Evolutionary conservation across 2,329 filamentous ascomycete genomes (phyloP).

Genomic region (Xylogone sp.): DNA sequence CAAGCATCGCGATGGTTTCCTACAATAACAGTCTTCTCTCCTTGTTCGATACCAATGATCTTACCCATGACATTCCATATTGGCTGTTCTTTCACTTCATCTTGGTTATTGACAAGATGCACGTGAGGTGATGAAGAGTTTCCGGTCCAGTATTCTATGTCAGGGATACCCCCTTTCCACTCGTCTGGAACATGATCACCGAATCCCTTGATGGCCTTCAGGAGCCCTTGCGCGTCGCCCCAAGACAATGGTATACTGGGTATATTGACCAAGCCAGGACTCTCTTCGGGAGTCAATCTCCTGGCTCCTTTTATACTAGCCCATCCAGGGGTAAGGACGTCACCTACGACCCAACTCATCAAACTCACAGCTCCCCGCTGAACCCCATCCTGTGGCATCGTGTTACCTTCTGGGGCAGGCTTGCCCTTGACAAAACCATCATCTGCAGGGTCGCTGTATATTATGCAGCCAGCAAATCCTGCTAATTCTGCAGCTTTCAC

Average conservation of each 20-base stretch:
- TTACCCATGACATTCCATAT: conserved; percentile 91
- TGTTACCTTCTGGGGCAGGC: conserved; percentile 72
- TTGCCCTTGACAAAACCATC: conserved; percentile 75
- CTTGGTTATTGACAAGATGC: conserved; percentile 80
- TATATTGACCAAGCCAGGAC: conserved; percentile 72
- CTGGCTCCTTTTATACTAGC: conserved; percentile 64
- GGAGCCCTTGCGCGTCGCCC: conserved; percentile 78
- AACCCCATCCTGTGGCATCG: conserved; percentile 76
- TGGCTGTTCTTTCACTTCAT: conserved; percentile 74
- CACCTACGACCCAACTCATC: conserved; percentile 79
- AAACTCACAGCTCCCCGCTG: conserved; percentile 79
- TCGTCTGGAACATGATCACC: conserved; percentile 64
- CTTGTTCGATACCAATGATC: conserved; percentile 80
- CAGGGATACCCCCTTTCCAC: conserved; percentile 76
- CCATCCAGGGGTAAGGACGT: conserved; percentile 88
- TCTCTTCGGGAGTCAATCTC: conserved; percentile 66
- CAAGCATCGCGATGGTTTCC: conserved; percentile 93
- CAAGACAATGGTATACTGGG: conserved; percentile 88
- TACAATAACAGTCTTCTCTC: conserved; percentile 78
- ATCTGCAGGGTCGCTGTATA: conserved; percentile 87
- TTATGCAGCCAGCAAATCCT: conserved; percentile 81
- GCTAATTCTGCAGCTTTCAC: conserved; percentile 85
- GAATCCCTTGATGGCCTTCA: conserved; percentile 71
- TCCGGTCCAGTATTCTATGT: conserved; percentile 85
- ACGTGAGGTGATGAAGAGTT: conserved; percentile 71